Evolutionary conservation across 2,329 filamentous ascomycete species (phyloP), one percentile per base, ranked within the genome.

Genomic region (Phaeosphaeriaceae sp.): DNA sequence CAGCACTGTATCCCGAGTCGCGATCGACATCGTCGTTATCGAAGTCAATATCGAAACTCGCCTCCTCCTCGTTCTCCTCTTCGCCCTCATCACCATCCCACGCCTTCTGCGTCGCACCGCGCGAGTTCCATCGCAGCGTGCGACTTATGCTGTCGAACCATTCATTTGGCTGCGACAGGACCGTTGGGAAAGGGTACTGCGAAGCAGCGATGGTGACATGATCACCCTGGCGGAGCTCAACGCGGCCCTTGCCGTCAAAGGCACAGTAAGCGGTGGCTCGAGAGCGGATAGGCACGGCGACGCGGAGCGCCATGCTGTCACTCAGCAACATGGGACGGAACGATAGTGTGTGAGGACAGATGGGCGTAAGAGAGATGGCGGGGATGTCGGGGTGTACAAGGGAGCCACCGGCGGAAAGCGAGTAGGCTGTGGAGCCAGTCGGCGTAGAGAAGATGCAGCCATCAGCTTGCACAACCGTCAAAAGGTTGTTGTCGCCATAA

Each of bases 271-370:
- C 95, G 0, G 93, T 97, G 17, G 94, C 94, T 49, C 95, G 91
- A 42, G 92, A 96, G 72, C 90, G 89, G 63, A 86, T 85, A 0
- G 95, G 95, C 13, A 99, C 89, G 5, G 91, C 91, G 53, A 99
- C 92, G 52, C 94, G 92, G 60, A 99, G 87, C 17, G 94, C 89
- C 84, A 97, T 92, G 56, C 92, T 95, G 80, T 99, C 95, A 50
- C 93, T 97, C 50, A 99, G 88, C 8, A 99, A 91, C 95, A 99
- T 98, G 32, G 95, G 95, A 10, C 95, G 89, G 87, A 99, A 99
- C 15, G 93, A 97, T 17, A 99, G 85, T 0, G 94, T 98, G 76
- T 99, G 95, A 9, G 95, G 95, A 79, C 95, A 99, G 78, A 99
- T 98, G 21, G 95, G 95, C 0, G 95, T 99, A 55, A 99, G 87